Evolutionary conservation across 2,329 filamentous ascomycete species (phyloP).

Genomic region (Sporothrix globosa): DNA sequence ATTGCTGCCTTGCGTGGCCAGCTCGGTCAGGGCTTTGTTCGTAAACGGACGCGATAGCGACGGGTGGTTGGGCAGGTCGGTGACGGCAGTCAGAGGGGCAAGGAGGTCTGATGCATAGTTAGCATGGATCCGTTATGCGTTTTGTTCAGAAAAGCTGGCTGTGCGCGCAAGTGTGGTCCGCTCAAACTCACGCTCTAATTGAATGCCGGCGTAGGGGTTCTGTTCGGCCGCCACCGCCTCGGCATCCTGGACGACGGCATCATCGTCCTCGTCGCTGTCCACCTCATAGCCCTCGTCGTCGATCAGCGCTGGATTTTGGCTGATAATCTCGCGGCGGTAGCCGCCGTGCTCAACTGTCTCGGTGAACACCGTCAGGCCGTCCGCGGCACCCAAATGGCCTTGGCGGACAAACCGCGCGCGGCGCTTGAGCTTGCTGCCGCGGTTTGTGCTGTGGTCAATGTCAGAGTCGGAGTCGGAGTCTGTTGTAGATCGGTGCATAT

Average conservation of each 20-base stretch:
- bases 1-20: conserved; percentile 68
- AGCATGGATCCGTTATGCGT: too few relatives aligned
- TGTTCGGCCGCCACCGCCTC: conserved; percentile 66
- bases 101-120: conserved; percentile 62
- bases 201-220: conserved; percentile 74
- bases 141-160: too few relatives aligned
- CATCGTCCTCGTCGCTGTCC: conserved; percentile 70
- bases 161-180: not conserved
- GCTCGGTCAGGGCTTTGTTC: conserved; percentile 71
- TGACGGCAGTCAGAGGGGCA: conserved; percentile 72
- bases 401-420: conserved; percentile 71
- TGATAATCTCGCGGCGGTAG: conserved; percentile 71
- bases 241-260: conserved; percentile 64
- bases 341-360: conserved; percentile 68
- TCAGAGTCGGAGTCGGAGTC: conserved; percentile 78
- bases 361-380: conserved; percentile 69
- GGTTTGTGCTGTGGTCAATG: conserved; percentile 70
- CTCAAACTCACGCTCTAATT: conserved; percentile 66
- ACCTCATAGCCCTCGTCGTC: conserved; percentile 80
- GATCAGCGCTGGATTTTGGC: conserved; percentile 70
- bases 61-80: conserved; percentile 74
- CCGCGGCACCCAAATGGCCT: conserved; percentile 68
- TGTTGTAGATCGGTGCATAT: conserved; percentile 43
- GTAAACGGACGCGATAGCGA: conserved; percentile 74
- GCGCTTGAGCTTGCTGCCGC: conserved; percentile 78